Evolutionary conservation across 768 basidiomycete species (phyloP), one percentile per base, ranked within the genome.

Genomic region (Hypholoma sublateritium): DNA sequence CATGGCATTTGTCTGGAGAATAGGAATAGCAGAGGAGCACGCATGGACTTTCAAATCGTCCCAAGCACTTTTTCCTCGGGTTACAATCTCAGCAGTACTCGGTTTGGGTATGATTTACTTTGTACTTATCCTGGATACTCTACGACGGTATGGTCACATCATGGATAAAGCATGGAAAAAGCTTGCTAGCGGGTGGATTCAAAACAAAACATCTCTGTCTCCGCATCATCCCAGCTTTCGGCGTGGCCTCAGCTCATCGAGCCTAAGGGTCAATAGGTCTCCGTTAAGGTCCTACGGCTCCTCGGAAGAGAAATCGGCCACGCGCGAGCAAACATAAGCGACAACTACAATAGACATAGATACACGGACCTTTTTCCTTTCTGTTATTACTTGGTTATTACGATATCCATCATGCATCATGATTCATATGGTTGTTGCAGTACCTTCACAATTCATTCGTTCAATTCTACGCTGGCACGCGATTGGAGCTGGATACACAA

Each of bases 51-150:
- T 42, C n/a, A 55, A 54, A 3, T 9, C 39, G 1, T 25, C 46
- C 5, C 49, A 70, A 4, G 70, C 71, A 1, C 60, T 62, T 0
- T 72, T 70, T 5, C 77, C 78, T 3, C 77, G 83, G 36, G 66
- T 80, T 28, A 74, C 69, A 11, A 67, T 85, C 48, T 79, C 81
- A 0, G 65, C 62, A n/a, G 69, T 84, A 16, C 74, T 87, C 24
- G 66, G 64, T 1, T 59, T 87, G 22, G 87, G 84, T 0, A 32
- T 85, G 1, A 44, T 84, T 4, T 84, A 87, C 62, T 77, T 85
- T 50, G 57, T 36, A 8, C 66, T 86, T 24, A 81, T 86, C 48
- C 63, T 85, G 22, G 71, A 69, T 47, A 86, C 85, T 1, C 75
- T 89, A 59, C 67, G 77, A 25, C 74, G 68, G 13, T 88, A 87